A percentile compares a stretch with the other conserved stretches of the same genome.
Conservation (phyloP, 202 grass and related monocot genomes). For the Zizania palustris region DNA sequence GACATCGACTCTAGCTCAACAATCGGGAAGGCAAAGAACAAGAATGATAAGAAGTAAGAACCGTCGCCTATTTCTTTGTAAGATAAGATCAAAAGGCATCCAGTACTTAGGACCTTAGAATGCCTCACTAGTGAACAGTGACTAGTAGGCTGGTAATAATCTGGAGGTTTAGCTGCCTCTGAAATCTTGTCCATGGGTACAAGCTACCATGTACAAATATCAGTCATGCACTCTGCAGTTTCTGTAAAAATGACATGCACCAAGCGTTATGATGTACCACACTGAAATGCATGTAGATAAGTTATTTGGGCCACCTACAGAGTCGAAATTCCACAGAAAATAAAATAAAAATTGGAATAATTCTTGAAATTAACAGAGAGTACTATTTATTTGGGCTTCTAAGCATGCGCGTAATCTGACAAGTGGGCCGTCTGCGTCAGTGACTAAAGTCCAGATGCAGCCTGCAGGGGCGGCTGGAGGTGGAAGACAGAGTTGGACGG, state of each 20-base stretch:
- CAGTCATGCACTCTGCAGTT: constrained; percentile 8
- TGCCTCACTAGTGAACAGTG: constrained; percentile 19
- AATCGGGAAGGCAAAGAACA: constrained; percentile 32
- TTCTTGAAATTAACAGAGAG: too few species aligned
- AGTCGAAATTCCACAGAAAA: too few species aligned
- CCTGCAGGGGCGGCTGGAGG: too few species aligned
- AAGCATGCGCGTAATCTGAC: too few species aligned
- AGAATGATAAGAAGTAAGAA: constrained; percentile 35
- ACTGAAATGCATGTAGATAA: too few species aligned
- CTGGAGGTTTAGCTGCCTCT: constrained; percentile 36
- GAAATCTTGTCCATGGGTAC: constrained; percentile 21
- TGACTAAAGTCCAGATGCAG: too few species aligned
- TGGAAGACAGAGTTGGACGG: too few species aligned
- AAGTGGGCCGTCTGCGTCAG: too few species aligned
- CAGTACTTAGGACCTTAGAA: constrained; percentile 39
- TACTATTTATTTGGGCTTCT: too few species aligned
- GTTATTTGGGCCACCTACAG: too few species aligned
- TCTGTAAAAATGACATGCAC: constrained; percentile 11
- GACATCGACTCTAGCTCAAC: constrained; percentile 46
- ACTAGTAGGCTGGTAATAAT: constrained; percentile 32
- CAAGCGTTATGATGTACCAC: background rate
- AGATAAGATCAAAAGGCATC: constrained; percentile 35
- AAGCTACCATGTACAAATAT: constrained; percentile 40
- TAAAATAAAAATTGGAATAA: too few species aligned
- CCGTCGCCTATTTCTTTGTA: constrained; percentile 8